A percentile compares a stretch with the other conserved stretches of the same genome.
Evolutionary conservation across 108 stramenopile genomes (phyloP).

Genomic region (Fragilaria crotonensis): DNA sequence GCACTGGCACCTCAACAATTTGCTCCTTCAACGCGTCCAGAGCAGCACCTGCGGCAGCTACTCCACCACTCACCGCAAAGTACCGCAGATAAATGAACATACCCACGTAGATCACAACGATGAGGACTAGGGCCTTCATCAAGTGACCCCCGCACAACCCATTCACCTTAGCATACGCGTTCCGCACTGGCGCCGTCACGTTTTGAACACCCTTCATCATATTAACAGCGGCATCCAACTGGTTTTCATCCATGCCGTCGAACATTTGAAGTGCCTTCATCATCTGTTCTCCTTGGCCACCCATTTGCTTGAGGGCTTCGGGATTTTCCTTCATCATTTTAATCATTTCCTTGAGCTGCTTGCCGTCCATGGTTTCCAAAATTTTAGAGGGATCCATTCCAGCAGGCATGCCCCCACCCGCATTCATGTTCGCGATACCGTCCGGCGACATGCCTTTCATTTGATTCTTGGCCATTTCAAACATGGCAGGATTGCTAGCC

Average conservation of each 20-base stretch:
- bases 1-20: too few relatives aligned
- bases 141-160: slow-evolving; percentile 25
- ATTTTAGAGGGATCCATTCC: slow-evolving; percentile 42
- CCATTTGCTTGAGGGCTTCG: slow-evolving; percentile 52
- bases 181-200: slow-evolving; percentile 28
- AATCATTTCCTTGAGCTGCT: slow-evolving; percentile 51
- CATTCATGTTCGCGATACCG: slow-evolving; percentile 4
- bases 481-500: slow-evolving; percentile 55
- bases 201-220: slow-evolving; percentile 37
- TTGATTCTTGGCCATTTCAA: slow-evolving; percentile 46
- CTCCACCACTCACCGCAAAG: too few relatives aligned
- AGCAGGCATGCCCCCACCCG: background rate
- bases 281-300: slow-evolving; percentile 41
- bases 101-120: background rate
- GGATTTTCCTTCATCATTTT: slow-evolving; percentile 69
- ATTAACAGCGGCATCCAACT: slow-evolving; percentile 51
- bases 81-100: too few relatives aligned
- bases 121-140: slow-evolving; percentile 10
- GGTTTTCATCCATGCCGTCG: slow-evolving; percentile 51
- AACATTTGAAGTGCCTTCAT: slow-evolving; percentile 52
- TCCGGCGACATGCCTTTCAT: slow-evolving; percentile 55
- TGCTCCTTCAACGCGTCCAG: too few relatives aligned
- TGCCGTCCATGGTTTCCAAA: slow-evolving; percentile 54
- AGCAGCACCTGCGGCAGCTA: too few relatives aligned
- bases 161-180: slow-evolving; percentile 25